Base-by-base conservation (phyloP, 2,329 filamentous ascomycete genomes). In the Fusarium floridanum region DNA sequence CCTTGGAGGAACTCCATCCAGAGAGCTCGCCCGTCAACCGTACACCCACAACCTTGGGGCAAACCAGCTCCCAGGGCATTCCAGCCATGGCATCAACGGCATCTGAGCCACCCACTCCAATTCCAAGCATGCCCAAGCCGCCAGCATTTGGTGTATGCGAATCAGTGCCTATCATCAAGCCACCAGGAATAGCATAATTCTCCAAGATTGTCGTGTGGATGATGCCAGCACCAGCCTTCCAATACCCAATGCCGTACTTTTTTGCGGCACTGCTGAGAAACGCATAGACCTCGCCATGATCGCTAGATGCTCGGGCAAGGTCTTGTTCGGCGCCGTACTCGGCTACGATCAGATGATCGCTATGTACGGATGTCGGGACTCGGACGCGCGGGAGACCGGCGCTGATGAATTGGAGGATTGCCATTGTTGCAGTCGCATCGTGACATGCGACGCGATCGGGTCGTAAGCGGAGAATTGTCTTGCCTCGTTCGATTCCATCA, bases 61-160 rank as follows among this genome's bases (percentile, higher is more conserved):
- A 80, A 16, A 76, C 74, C 5, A 83, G 68, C 37, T 84, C 82
- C 81, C 81, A 83, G 4, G 81, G 80, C 76, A 83, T 12, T 69
- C 71, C 59, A 78, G 70, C 71, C 74, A 79, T 76, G 84, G 78
- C 16, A 81, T 87, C 88, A 82, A 89, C 75, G 83, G 85, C 74
- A 86, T 87, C 29, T 82, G 80, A 27, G 82, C 87, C 11, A 82
- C 87, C 76, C 86, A 89, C 81, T 0, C 82, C 82, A 8, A 83
- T 78, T 3, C 80, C 82, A 8, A 82, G 50, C 79, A 83, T 82
- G 3, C 78, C 80, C 77, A 83, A 78, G 0, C 82, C 82, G 1
- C 80, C 82, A 5, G 81, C 81, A 48, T 83, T 83, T 5, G 82
- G 82, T 3, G 82, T 83, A 61, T 83, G 81, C 2, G 82, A 83